Base-by-base conservation (phyloP, 306 rosid genomes). In the Acacia acuminata region DNA sequence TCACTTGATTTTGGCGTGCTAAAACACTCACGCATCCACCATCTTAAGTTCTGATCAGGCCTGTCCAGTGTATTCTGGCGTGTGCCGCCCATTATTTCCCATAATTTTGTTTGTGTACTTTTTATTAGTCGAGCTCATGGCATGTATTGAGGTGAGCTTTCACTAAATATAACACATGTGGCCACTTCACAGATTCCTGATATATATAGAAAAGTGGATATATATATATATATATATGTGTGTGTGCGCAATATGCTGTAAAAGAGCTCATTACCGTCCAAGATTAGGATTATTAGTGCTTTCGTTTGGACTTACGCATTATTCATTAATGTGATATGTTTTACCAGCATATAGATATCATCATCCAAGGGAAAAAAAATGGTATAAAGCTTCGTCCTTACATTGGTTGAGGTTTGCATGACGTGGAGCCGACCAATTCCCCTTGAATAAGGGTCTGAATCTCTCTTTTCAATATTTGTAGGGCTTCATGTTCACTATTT, bases 341-440 rank as follows among this genome's bases (percentile, higher is more conserved):
- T 79, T 65, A 50, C 19, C 34, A 3, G 69, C 34, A 53, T 25
- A 36, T 32, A 6, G 11, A 24, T 56, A n/a, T 17, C 9, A 40
- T 67, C 48, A 32, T 19, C 16, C 27, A 1, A 24, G 19, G 58
- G 7, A 6, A 48, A 56, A 71, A 76, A 77, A 22, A 58, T 3
- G 9, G 27, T 30, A 50, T 40, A 50, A 32, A 30, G 36, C 9
- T 30, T 17, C 43, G 7, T 19, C n/a, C 16, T 44, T 44, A 42
- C 66, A 79, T 74, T 55, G 27, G 50, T 50, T 84, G 91, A 90
- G 77, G 82, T 88, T 68, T 77, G 90, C 86, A 79, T 88, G 90
- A 89, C 88, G 90, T 75, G 82, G 88, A 74, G 85, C 86, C 84
- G 89, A 92, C 92, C 90, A 86, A 64, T 71, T 84, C 78, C 88